A percentile compares a stretch with the other conserved stretches of the same genome.
phyloP scores from a whole-genome alignment of 1,284 basidiomycete genomes.

The Melanopsichium pennsylvanicum region DNA sequence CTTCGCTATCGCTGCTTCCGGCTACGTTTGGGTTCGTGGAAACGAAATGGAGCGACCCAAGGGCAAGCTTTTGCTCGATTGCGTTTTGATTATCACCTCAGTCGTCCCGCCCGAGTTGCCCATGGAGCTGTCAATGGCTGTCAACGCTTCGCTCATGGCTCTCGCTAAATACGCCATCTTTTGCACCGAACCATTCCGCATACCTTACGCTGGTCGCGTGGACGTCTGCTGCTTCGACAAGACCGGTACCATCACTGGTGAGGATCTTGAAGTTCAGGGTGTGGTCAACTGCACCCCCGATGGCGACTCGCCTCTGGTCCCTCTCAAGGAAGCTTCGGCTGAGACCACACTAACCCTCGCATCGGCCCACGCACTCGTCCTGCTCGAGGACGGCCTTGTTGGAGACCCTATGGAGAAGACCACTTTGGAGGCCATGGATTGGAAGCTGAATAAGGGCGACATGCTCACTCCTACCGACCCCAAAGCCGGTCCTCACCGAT shows the following conservation, averaged over 20 bases:
- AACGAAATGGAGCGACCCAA: conserved; percentile 63
- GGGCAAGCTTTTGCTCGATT: conserved; percentile 64
- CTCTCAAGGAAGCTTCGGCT: conserved; percentile 77
- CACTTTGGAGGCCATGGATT: conserved; percentile 87
- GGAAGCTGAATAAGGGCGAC: conserved; percentile 81
- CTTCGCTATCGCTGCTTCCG: conserved; percentile 63
- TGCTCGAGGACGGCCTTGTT: conserved; percentile 87
- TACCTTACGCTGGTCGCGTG: conserved; percentile 64
- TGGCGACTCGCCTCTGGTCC: conserved; percentile 70
- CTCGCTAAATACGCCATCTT: conserved; percentile 77
- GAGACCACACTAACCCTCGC: conserved; percentile 89
- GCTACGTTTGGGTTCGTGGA: conserved; percentile 63
- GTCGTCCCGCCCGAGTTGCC: conserved; percentile 65
- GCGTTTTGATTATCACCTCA: conserved; percentile 65
- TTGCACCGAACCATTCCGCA: conserved; percentile 66
- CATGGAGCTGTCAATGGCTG: conserved; percentile 66
- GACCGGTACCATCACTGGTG: conserved; percentile 65
- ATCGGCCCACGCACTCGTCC: conserved; percentile 91
- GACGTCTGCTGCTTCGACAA: conserved; percentile 67
- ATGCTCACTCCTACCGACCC: conserved; percentile 38
- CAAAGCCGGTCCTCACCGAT: conserved; percentile 39
- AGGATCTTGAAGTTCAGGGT: conserved; percentile 64
- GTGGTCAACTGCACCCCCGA: conserved; percentile 51
- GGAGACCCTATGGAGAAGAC: conserved; percentile 99
- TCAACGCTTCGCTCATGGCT: conserved; percentile 72